Percentiles rank a stretch among this genome's conserved stretches.
Conservation (phyloP, 2,329 filamentous ascomycete genomes). For the Didymella glomerata region DNA sequence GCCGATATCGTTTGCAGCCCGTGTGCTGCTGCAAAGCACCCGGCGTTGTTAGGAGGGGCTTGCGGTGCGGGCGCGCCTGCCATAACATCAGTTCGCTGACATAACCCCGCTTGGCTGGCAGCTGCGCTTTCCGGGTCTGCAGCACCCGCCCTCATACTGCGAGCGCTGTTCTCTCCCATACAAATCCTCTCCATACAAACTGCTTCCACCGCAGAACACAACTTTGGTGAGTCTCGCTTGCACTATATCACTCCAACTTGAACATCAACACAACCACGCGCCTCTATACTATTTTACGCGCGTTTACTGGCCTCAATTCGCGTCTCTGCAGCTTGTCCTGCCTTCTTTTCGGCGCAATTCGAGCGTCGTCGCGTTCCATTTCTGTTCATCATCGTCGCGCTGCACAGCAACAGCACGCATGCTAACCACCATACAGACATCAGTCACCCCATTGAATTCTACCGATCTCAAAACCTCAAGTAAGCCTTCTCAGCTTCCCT, state of each 20-base stretch:
- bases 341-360: conserved; percentile 42
- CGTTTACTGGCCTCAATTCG: conserved; percentile 45
- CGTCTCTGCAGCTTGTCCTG: conserved; percentile 34
- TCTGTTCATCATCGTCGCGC: conserved; percentile 43
- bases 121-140: conserved; percentile 4
- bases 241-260: conserved; percentile 24
- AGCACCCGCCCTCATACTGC: conserved; percentile 18
- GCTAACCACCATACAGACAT: conserved; percentile 47
- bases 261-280: conserved; percentile 35
- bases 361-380: conserved; percentile 42
- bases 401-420: conserved; percentile 28
- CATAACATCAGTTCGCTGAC: conserved; percentile 23
- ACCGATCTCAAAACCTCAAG: conserved; percentile 31
- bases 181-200: conserved; percentile 31
- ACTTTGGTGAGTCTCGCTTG: conserved; percentile 48
- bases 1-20: conserved; percentile 21
- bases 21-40: conserved; percentile 28
- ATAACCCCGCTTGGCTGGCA: conserved; percentile 13
- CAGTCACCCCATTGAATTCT: conserved; percentile 33
- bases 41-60: conserved; percentile 24
- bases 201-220: conserved; percentile 36
- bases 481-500: conserved; percentile 41
- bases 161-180: conserved; percentile 30
- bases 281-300: conserved; percentile 43
- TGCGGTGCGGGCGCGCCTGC: conserved; percentile 19